phyloP scores from a whole-genome alignment of 257 asterid species.

The Solanum dulcamara region DNA sequence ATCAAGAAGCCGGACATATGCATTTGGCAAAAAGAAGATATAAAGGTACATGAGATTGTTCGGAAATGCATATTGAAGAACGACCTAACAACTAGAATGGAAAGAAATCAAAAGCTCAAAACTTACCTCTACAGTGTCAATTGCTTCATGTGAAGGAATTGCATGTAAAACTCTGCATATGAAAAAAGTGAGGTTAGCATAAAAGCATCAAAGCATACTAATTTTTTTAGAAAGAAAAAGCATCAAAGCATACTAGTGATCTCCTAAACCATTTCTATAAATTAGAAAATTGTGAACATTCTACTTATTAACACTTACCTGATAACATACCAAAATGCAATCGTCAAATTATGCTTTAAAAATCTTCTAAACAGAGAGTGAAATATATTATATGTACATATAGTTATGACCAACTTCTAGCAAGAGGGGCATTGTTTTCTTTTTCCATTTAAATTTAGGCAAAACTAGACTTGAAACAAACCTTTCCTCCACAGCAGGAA shows the following conservation, averaged over 20 bases:
- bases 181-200: not conserved
- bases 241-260: not conserved
- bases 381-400: not conserved
- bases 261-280: not conserved
- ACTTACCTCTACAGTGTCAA: conserved; percentile 89
- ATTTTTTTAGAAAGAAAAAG: too few relatives aligned
- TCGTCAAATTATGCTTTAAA: not conserved
- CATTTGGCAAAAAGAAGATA: not conserved
- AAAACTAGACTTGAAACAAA: conserved; percentile 13
- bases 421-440: not conserved
- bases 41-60: not conserved
- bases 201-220: not conserved
- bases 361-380: not conserved
- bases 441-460: not conserved
- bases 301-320: not conserved
- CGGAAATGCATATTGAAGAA: not conserved
- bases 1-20: not conserved
- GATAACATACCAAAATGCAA: not conserved
- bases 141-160: conserved; percentile 91
- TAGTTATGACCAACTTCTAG: not conserved
- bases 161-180: conserved; percentile 81
- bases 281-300: not conserved
- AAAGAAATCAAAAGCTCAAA: not conserved
- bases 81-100: not conserved
- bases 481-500: conserved; percentile 97